Conservation (phyloP, 2,329 filamentous ascomycete genomes). For the Dichotomopilus funicola region DNA sequence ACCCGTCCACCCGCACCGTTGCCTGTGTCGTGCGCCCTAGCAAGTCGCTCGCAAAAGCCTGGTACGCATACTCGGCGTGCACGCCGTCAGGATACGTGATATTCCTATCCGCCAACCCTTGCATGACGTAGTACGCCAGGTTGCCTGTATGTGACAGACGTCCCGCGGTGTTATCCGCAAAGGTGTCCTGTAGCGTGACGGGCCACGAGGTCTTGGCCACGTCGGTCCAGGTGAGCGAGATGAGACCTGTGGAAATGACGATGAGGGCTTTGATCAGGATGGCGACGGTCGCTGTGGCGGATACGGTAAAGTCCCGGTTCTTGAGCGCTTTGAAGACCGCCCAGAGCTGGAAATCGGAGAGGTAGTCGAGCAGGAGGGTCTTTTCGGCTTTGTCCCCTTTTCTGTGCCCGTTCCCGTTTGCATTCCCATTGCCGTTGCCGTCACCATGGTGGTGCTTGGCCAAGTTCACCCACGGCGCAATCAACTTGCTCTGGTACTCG, state of each 20-base stretch:
- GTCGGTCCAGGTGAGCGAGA: background rate
- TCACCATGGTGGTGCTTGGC: background rate
- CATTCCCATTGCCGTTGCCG: background rate
- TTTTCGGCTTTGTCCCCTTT: background rate
- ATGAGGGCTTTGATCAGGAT: conserved; percentile 3
- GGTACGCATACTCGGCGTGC: background rate
- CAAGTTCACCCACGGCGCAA: background rate
- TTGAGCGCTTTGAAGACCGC: background rate
- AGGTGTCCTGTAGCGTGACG: background rate
- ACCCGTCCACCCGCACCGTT: background rate
- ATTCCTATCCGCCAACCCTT: background rate
- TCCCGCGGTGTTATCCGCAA: background rate
- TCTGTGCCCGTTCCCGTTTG: too few species aligned
- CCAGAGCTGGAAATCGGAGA: conserved; percentile 2
- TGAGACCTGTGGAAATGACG: conserved; percentile 4
- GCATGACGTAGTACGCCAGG: background rate
- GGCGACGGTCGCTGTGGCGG: background rate
- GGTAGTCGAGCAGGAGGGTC: conserved; percentile 1
- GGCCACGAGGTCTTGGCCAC: background rate
- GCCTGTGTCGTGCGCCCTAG: background rate
- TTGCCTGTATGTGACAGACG: background rate
- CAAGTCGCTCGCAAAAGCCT: background rate
- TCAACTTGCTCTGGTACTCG: conserved; percentile 1
- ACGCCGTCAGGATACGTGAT: background rate
- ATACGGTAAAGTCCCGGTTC: conserved; percentile 1